These are phyloP conservation scores for Penicillium angulare DNA, from an alignment of 495 filamentous ascomycete genomes.

Conservation along the genomic window DNA sequence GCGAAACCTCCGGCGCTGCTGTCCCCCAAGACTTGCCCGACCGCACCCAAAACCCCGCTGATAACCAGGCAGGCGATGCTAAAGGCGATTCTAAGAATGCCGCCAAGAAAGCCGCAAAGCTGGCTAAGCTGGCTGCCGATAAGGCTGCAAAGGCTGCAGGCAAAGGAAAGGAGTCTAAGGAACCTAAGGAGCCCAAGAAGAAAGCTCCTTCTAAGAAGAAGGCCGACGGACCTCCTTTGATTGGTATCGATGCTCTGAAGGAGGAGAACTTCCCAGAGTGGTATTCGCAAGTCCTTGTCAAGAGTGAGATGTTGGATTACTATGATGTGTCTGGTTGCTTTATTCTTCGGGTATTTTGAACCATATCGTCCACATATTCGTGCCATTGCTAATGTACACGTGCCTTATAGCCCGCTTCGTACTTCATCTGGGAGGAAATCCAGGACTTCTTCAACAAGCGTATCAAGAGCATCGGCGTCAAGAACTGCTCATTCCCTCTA, in stretches of 20 bases:
- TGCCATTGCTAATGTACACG: slow-evolving; percentile 1
- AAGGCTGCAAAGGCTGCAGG: slow-evolving; percentile 65
- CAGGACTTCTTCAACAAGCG: slow-evolving; percentile 81
- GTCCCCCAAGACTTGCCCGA: slow-evolving; percentile 39
- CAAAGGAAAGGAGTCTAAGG: slow-evolving; percentile 40
- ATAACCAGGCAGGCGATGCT: slow-evolving; percentile 23
- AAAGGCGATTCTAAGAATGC: slow-evolving; percentile 70
- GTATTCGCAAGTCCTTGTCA: slow-evolving; percentile 95
- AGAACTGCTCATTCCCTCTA: slow-evolving; percentile 93
- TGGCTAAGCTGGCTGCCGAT: slow-evolving; percentile 61
- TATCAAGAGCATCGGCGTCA: slow-evolving; percentile 71
- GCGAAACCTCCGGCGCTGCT: slow-evolving; percentile 25
- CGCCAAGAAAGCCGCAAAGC: slow-evolving; percentile 68
- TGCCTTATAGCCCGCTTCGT: slow-evolving; percentile 60
- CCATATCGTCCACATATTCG: background rate
- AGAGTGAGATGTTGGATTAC: slow-evolving; percentile 93
- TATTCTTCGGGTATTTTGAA: slow-evolving; percentile 67
- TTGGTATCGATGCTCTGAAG: slow-evolving; percentile 83
- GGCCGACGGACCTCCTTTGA: slow-evolving; percentile 62
- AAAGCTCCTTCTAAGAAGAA: slow-evolving; percentile 41
- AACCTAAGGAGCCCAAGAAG: slow-evolving; percentile 10
- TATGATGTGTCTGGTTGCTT: slow-evolving; percentile 80
- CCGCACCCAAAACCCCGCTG: slow-evolving; percentile 43
- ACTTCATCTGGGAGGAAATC: slow-evolving; percentile 91
- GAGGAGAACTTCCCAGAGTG: slow-evolving; percentile 84